Percentiles rank a stretch among this genome's conserved stretches.
These are phyloP conservation scores for Nemania bipapillata DNA, from an alignment of 2,329 filamentous ascomycete species.

Conservation along the genomic window DNA sequence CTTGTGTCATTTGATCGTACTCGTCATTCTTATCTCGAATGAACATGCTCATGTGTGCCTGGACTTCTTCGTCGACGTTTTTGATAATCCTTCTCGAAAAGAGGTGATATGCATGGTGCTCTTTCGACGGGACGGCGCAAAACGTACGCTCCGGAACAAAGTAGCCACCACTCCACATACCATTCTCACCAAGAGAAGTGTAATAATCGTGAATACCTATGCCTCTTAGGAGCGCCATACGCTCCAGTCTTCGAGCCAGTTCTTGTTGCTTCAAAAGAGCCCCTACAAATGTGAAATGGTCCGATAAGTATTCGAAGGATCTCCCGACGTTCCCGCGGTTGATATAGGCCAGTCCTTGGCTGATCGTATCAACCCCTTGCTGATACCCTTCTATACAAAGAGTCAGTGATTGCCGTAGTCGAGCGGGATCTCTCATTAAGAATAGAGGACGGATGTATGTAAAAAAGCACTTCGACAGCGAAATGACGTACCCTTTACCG, in stretches of 20 bases:
- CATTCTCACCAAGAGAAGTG: constrained; percentile 77
- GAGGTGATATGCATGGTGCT: constrained; percentile 55
- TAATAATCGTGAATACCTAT: constrained; percentile 81
- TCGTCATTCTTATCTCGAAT: constrained; percentile 68
- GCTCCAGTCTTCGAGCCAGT: constrained; percentile 72
- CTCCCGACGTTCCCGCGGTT: constrained; percentile 70
- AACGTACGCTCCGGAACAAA: constrained; percentile 79
- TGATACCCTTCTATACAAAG: constrained; percentile 58
- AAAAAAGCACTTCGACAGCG: background rate
- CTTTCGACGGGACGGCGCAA: constrained; percentile 72
- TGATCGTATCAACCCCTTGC: constrained; percentile 60
- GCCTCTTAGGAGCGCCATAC: constrained; percentile 68
- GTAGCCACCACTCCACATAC: constrained; percentile 69
- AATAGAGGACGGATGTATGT: background rate
- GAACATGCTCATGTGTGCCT: constrained; percentile 77
- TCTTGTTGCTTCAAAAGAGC: constrained; percentile 79
- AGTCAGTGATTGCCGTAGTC: constrained; percentile 9
- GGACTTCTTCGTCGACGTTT: constrained; percentile 74
- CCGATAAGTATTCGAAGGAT: constrained; percentile 80
- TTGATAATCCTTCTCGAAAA: constrained; percentile 70
- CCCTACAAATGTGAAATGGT: constrained; percentile 87
- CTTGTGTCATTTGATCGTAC: constrained; percentile 71
- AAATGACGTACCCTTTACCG: constrained; percentile 51
- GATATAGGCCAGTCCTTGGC: constrained; percentile 66
- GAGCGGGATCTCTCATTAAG: no score